These are phyloP conservation scores for Galerina sulciceps DNA, from an alignment of 768 basidiomycete genomes.

Conservation along the genomic window DNA sequence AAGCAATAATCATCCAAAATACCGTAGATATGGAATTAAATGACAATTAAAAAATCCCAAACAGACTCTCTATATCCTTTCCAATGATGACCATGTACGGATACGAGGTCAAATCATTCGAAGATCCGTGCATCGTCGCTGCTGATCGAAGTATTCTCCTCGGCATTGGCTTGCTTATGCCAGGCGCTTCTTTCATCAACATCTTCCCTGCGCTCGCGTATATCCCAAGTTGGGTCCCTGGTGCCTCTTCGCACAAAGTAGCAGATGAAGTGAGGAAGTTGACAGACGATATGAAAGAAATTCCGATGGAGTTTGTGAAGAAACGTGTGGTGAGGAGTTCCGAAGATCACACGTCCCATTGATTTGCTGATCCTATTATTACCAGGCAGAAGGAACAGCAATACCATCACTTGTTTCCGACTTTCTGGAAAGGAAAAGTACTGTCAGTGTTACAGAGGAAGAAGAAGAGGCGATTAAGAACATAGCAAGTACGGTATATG, in stretches of 20 bases:
- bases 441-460: background rate
- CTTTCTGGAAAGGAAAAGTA: background rate
- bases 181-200: conserved; percentile 13
- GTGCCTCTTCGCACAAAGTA: conserved; percentile 5
- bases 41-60: too few species aligned
- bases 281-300: conserved; percentile 12
- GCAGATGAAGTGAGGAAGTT: conserved; percentile 1
- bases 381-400: background rate
- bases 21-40: too few species aligned
- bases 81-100: conserved; percentile 20
- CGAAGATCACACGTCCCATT: background rate
- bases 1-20: too few species aligned
- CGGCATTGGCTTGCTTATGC: background rate
- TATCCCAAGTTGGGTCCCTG: conserved; percentile 20
- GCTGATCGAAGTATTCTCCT: conserved; percentile 7
- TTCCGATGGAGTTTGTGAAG: conserved; percentile 14
- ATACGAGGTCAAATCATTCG: conserved; percentile 14
- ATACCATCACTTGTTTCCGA: background rate
- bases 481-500: conserved; percentile 16
- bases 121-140: conserved; percentile 17
- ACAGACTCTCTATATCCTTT: conserved; percentile 16
- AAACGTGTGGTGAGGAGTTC: background rate
- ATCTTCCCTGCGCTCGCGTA: conserved; percentile 13
- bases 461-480: conserved; percentile 10
- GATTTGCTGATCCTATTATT: background rate